phyloP scores from a whole-genome alignment of 73 alveolate species.

The Tetrahymena thermophila region DNA sequence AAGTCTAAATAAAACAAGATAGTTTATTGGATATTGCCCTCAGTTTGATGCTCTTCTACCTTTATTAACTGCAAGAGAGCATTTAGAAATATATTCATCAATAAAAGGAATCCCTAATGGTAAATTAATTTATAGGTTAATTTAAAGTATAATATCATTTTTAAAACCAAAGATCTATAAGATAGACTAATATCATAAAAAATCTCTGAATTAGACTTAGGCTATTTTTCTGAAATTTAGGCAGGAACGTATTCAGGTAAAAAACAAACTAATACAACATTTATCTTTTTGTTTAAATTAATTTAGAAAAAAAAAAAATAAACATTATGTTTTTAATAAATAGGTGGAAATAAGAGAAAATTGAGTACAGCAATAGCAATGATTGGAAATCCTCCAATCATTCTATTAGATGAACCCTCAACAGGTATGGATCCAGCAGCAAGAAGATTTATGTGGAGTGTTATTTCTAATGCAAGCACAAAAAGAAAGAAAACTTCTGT shows the following conservation, averaged over 20 bases:
- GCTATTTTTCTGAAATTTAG: conserved; percentile 50
- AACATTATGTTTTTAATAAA: conserved; percentile 21
- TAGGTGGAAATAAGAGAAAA: conserved; percentile 96
- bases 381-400: conserved; percentile 96
- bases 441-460: conserved; percentile 89
- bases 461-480: conserved; percentile 77
- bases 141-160: conserved; percentile 9
- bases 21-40: conserved; percentile 95
- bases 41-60: conserved; percentile 94
- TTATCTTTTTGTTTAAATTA: conserved; percentile 74
- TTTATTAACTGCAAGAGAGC: conserved; percentile 86
- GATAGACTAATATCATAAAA: conserved; percentile 47
- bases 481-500: conserved; percentile 65
- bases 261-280: conserved; percentile 60
- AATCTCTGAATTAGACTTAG: conserved; percentile 67
- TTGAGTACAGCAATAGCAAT: conserved; percentile 91
- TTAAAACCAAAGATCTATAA: not conserved
- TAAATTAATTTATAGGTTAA: not conserved
- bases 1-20: conserved; percentile 50
- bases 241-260: conserved; percentile 78
- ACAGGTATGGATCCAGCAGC: conserved; percentile 96
- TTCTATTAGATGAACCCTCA: conserved; percentile 92
- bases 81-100: conserved; percentile 84
- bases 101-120: conserved; percentile 83
- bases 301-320: conserved; percentile 33